phyloP scores from a whole-genome alignment of 768 basidiomycete species.

The Plicaturopsis crispa region DNA sequence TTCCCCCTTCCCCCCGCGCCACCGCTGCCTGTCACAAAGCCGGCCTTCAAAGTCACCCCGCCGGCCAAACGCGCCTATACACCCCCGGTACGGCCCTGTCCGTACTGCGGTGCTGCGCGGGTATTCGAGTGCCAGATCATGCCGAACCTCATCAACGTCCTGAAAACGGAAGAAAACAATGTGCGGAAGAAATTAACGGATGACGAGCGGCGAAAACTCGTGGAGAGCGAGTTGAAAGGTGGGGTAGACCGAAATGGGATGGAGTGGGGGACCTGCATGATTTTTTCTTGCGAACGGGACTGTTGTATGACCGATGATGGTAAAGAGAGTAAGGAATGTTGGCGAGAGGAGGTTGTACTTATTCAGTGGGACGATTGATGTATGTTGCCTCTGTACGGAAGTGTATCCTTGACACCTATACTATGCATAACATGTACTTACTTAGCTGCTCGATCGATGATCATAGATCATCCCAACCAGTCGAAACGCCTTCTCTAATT shows the following conservation, averaged over 20 bases:
- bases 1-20: conserved; percentile 50
- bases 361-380: conserved; percentile 67
- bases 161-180: conserved; percentile 28
- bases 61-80: conserved; percentile 45
- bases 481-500: conserved; percentile 4
- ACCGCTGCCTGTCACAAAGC: conserved; percentile 49
- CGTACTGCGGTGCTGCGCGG: conserved; percentile 55
- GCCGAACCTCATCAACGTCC: conserved; percentile 84
- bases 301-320: conserved; percentile 48
- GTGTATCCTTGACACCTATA: neutral
- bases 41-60: conserved; percentile 46
- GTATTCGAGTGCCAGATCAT: conserved; percentile 93
- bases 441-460: too few species aligned
- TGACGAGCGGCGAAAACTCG: conserved; percentile 58
- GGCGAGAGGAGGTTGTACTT: conserved; percentile 71
- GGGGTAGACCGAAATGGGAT: conserved; percentile 51
- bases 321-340: conserved; percentile 32
- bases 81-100: conserved; percentile 55
- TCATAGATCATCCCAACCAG: conserved; percentile 7
- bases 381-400: neutral
- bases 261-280: conserved; percentile 92
- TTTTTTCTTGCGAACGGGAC: conserved; percentile 83
- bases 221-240: conserved; percentile 48
- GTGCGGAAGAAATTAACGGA: conserved; percentile 40
- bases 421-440: too few species aligned